Evolutionary conservation across 805 yeast genomes (phyloP), one percentile per base, ranked within the genome.

Genomic region (Candida hispaniensis): DNA sequence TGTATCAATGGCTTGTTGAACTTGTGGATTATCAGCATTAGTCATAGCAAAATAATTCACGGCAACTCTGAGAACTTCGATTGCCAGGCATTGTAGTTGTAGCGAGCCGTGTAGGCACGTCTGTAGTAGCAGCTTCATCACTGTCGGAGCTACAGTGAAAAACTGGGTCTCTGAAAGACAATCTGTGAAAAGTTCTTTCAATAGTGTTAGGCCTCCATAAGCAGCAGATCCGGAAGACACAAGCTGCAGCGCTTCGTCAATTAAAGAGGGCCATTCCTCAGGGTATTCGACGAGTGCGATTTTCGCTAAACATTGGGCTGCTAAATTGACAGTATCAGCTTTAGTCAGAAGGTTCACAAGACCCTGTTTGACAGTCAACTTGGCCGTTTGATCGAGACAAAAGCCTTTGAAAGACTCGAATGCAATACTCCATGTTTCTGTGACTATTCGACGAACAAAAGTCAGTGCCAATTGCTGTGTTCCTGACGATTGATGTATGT

Each of bases 271-370:
- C 97, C 97, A 88, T 51, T 83, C 93, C 50, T 91, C 97, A 0
- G 98, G 98, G 49, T 71, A 88, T 50, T 88, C 98, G 1, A 75
- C 79, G 3, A 79, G 78, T 1, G 94, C 83, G 10, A 88, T 80
- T 48, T 80, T 93, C 4, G 79, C 79, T 11, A 85, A 69, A 18
- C 66, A 67, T 40, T 82, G 64, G 10, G 86, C 60, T 47, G 77
- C 80, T 7, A 78, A 61, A 42, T 69, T 67, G 1, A 63, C 56
- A 3, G 63, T 54, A 11, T 32, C 35, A 17, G 15, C 12, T 8
- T 32, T 18, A 5, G 61, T 62, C 12, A 81, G 52, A 3, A 51
- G 43, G 4, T 21, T 26, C 25, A 86, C 41, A 20, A 85, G 60
- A 0, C 55, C 52, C 1, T 57, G 44, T 40, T 94, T 64, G 5